Conservation (phyloP, 192 early-diverging fungal genomes). For the Linnemannia hyalina region DNA sequence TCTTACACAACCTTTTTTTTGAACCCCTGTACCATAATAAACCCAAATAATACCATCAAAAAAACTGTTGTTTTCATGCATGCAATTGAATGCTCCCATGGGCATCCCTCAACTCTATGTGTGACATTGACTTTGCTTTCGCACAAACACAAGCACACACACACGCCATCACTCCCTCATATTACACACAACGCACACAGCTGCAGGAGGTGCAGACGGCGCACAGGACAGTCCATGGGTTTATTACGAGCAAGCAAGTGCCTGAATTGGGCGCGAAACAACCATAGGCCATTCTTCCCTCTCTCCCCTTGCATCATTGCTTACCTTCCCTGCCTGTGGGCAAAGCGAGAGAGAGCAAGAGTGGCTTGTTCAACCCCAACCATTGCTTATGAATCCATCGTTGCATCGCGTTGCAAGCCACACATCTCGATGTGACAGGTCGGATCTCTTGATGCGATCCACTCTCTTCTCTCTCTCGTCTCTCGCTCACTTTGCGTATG, state of each 20-base stretch:
- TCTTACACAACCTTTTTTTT: not conserved
- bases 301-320: too few relatives aligned
- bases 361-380: not conserved
- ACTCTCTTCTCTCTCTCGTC: too few relatives aligned
- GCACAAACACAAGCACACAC: not conserved
- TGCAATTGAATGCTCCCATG: slow-evolving; percentile 5
- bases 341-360: not conserved
- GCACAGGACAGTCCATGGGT: too few relatives aligned
- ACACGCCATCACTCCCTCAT: not conserved
- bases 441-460: too few relatives aligned
- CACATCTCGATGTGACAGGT: too few relatives aligned
- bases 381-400: slow-evolving; percentile 2
- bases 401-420: not conserved
- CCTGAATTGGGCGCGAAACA: too few relatives aligned
- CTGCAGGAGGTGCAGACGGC: too few relatives aligned
- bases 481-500: too few relatives aligned
- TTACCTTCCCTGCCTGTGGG: too few relatives aligned
- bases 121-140: not conserved
- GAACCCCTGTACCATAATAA: slow-evolving; percentile 25
- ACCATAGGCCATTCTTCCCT: too few relatives aligned
- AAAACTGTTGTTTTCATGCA: not conserved
- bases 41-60: slow-evolving; percentile 7
- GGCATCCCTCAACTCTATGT: not conserved
- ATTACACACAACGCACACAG: not conserved
- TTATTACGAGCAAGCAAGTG: too few relatives aligned